Conservation (phyloP, 1,284 basidiomycete species). For the Cutaneotrichosporon sp. region DNA sequence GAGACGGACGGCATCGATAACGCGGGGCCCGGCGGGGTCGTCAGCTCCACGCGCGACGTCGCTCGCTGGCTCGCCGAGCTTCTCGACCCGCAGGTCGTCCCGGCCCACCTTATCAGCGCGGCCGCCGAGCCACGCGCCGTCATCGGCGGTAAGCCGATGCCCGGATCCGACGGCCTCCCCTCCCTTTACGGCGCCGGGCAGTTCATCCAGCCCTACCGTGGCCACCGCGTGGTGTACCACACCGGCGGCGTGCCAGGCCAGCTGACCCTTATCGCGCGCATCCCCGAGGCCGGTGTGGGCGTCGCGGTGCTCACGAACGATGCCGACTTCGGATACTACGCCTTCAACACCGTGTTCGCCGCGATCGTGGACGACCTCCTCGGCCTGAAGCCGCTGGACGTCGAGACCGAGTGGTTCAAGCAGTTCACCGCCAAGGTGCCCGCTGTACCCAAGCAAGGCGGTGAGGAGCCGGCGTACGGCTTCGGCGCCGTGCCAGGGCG, state of each 20-base stretch:
- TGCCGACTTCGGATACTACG: neutral
- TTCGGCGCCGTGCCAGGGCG: slow-evolving; percentile 8
- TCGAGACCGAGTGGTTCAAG: slow-evolving; percentile 13
- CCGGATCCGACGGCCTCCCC: neutral
- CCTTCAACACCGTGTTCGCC: slow-evolving; percentile 15
- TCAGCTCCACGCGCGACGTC: too few relatives aligned
- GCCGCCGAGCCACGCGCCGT: too few relatives aligned
- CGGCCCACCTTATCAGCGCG: too few relatives aligned
- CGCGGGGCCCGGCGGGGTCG: slow-evolving; percentile 5
- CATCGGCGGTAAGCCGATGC: neutral
- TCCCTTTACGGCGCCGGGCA: too few relatives aligned
- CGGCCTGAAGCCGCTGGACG: slow-evolving; percentile 18
- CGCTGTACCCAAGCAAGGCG: neutral
- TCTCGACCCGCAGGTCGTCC: too few relatives aligned
- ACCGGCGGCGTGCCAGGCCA: slow-evolving; percentile 27
- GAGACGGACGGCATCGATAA: slow-evolving; percentile 21
- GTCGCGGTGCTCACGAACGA: slow-evolving; percentile 30
- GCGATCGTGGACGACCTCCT: slow-evolving; percentile 31
- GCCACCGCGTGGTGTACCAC: slow-evolving; percentile 21
- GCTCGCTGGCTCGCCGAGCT: too few relatives aligned
- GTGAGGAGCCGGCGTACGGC: neutral
- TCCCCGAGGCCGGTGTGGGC: slow-evolving; percentile 21
- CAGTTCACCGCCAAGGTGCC: neutral
- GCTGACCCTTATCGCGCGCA: slow-evolving; percentile 16
- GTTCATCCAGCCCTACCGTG: too few relatives aligned